A percentile compares a stretch with the other conserved stretches of the same genome.
phyloP scores from a whole-genome alignment of 73 alveolate species.

The Stentor roeselii region DNA sequence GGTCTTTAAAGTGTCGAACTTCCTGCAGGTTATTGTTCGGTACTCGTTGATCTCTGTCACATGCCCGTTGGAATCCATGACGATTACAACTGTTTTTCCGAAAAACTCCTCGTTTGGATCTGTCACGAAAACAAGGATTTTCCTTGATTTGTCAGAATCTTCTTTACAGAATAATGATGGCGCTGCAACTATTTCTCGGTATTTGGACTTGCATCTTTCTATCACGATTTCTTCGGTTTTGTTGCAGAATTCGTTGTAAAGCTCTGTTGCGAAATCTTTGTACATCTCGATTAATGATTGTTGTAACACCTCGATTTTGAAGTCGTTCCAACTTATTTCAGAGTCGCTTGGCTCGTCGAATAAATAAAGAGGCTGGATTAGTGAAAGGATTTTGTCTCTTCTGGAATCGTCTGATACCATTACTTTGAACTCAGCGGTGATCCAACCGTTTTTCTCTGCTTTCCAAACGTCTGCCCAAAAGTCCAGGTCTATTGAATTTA shows the following conservation, averaged over 20 bases:
- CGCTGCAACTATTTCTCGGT: neutral
- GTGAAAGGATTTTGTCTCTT: neutral
- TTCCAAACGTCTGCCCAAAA: conserved; percentile 29
- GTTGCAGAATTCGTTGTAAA: neutral
- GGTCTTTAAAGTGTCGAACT: neutral
- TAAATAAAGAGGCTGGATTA: neutral
- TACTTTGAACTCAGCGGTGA: neutral
- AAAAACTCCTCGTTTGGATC: conserved; percentile 8
- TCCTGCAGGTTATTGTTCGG: conserved; percentile 10
- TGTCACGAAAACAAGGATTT: conserved; percentile 15
- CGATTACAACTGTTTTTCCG: conserved; percentile 14
- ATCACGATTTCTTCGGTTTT: conserved; percentile 18
- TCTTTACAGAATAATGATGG: neutral
- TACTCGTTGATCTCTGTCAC: neutral
- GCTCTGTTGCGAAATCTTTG: neutral
- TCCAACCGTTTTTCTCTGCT: conserved; percentile 24
- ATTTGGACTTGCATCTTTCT: conserved; percentile 14
- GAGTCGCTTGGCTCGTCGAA: neutral
- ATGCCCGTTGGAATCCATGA: conserved; percentile 20
- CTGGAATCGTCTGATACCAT: neutral
- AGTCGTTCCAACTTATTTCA: conserved; percentile 19
- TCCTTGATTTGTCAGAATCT: neutral
- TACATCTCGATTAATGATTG: neutral
- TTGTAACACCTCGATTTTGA: neutral
- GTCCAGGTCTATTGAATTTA: neutral